Base-by-base conservation (phyloP, 305 asterid species). In the Fraxinus paxiana region DNA sequence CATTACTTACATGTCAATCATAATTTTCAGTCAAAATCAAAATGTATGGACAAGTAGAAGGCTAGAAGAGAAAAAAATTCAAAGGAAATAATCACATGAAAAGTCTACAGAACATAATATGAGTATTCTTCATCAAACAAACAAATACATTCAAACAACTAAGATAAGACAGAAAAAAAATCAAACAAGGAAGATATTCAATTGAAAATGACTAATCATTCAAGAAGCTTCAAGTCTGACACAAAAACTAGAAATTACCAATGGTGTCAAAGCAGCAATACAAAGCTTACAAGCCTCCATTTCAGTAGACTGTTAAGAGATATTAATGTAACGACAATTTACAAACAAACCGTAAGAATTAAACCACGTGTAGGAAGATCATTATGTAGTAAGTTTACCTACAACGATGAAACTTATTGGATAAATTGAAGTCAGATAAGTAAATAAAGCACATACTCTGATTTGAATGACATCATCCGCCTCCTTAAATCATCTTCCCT, bases 401-500 rank as follows among this genome's bases (percentile, higher is more conserved):
- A 46, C 69, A 75, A 35, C 28, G 28, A 33, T 54, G 26, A 79
- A 63, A 48, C 7, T 48, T 15, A 15, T 15, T 48, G 59, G 7
- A 15, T 48, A 4, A 4, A 54, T 6, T 17, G 15, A 31, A 79
- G 63, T 79, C 61, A 73, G 67, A 2, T 33, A 31, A 83, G 77
- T 79, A 73, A 84, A 84, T 61, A 65, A 75, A 79, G 84, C 82
- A 81, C 98, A 75, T 90, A 96, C 99, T 94, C 97, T 22, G 95
- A 82, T 77, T 96, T 93, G 59, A 94, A 93, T 22, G 92, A 82
- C 81, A 81, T 77, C 76, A 88, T 90, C 71, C 86, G 92, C 84
- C 97, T 92, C 85, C 99, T 85, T 79, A 94, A 91, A 85, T 94
- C 97, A 91, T 96, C 99, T 85, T 96, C 98, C 33, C 98, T 96